Base-by-base conservation (phyloP, 1,284 basidiomycete genomes). In the Heimioporus retisporus region DNA sequence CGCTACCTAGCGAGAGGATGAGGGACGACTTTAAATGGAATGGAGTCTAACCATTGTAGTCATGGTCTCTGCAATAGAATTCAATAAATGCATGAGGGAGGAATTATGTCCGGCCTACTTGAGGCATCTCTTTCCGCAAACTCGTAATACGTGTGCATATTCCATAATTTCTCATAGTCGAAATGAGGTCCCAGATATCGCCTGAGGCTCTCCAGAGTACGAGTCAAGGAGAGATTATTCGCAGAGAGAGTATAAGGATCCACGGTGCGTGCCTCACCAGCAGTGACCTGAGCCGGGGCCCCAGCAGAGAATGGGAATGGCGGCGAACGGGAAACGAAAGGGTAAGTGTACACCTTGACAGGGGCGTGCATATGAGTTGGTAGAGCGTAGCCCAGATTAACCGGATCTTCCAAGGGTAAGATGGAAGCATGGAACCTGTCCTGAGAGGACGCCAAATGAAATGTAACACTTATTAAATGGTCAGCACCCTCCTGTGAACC, bases 131-230 rank as follows among this genome's bases (percentile, higher is more conserved):
- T 75, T 67, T 81, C 80, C 7, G 68, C 77, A 63, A 86, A 86
- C 73, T 86, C 84, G 68, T 82, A 84, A 69, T 81, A 79, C 14
- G 84, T 82, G 66, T 85, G 83, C 69, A 73, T 78, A 64, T 83
- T 81, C 84, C 84, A 86, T 7, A 84, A 70, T 65, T 79, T 79
- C 73, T 85, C 84, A 1, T 85, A 71, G 56, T 82, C 75, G 66
- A 80, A 84, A 67, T 83, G 78, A 53, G 84, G 84, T 5, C 84
- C 84, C 31, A 85, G 71, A 55, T 80, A 69, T 55, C 78, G 75
- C 58, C 78, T 78, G 48, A 84, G 72, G 43, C 81, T 71, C 63
- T 78, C 80, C 28, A 85, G 73, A 54, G 82, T 82, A n/a, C 83
- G 76, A 50, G 80, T 81, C 66, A 84, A 79, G 15, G 83, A 79